A percentile compares a stretch with the other conserved stretches of the same genome.
These are phyloP conservation scores for Uronychia setigera DNA, from an alignment of 73 alveolate species.

Conservation along the genomic window DNA sequence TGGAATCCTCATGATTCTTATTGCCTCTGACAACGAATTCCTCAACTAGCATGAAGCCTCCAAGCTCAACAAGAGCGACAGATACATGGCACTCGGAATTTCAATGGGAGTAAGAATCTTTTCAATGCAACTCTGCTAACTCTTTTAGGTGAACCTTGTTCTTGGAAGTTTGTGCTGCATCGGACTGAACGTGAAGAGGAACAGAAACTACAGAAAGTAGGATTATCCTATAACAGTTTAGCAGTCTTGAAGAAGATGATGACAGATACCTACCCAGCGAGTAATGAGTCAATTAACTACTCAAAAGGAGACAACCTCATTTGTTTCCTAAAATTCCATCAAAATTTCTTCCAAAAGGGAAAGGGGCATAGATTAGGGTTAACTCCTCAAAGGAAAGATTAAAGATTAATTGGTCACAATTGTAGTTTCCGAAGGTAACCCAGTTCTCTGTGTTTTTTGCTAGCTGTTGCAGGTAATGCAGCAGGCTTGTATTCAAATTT, in stretches of 20 bases:
- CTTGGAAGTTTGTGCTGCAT: neutral
- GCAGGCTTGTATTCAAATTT: neutral
- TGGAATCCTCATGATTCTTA: constrained; percentile 7
- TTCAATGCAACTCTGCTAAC: neutral
- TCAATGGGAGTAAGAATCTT: neutral
- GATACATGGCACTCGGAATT: neutral
- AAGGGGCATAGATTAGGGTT: too few species aligned
- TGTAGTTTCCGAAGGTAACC: neutral
- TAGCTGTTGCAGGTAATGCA: neutral
- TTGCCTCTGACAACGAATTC: neutral
- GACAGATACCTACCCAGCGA: neutral
- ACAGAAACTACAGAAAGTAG: neutral
- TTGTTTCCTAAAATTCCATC: too few species aligned
- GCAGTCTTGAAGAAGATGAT: neutral
- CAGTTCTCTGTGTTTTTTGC: neutral
- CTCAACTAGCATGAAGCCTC: neutral
- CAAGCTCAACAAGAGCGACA: neutral
- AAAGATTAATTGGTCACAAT: neutral
- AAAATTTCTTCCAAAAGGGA: too few species aligned
- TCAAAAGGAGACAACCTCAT: neutral
- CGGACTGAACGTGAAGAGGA: neutral
- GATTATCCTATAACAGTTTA: neutral
- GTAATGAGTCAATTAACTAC: neutral
- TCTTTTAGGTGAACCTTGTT: neutral
- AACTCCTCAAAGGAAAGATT: neutral